Conservation (phyloP, 2,329 filamentous ascomycete species). For the Trichophyton benhamiae region DNA sequence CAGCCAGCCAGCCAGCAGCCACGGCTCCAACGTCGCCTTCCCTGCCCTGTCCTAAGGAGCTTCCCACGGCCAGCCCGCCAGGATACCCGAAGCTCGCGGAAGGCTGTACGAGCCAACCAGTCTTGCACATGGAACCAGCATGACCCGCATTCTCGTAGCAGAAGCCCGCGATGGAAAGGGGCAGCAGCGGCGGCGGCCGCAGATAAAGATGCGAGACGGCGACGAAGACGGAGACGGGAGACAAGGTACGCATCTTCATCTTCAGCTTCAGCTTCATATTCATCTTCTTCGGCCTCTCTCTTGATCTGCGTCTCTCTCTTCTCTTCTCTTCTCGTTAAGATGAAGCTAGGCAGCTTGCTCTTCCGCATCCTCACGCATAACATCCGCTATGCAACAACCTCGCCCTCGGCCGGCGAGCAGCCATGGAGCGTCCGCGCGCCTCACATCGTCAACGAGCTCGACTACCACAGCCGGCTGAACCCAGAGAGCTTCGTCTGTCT, state of each 20-base stretch:
- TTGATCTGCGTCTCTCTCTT: too few relatives aligned
- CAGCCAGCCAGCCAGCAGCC: too few relatives aligned
- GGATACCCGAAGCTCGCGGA: neutral
- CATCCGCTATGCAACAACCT: conserved; percentile 43
- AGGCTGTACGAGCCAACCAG: neutral
- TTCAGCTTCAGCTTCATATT: neutral
- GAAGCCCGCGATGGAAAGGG: neutral
- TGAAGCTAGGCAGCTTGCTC: neutral
- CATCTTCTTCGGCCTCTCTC: neutral
- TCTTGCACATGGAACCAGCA: neutral
- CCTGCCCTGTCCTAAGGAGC: neutral
- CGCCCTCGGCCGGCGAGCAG: conserved; percentile 39
- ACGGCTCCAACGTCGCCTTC: too few relatives aligned
- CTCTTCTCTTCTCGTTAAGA: neutral
- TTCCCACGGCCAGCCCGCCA: too few relatives aligned
- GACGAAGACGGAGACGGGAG: neutral
- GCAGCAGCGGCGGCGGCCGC: too few relatives aligned
- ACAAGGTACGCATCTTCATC: neutral
- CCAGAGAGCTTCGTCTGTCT: conserved; percentile 42
- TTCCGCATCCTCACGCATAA: conserved; percentile 45
- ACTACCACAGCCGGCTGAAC: conserved; percentile 35
- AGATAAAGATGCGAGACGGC: too few relatives aligned
- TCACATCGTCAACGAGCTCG: conserved; percentile 36
- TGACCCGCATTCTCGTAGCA: neutral
- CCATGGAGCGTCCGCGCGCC: conserved; percentile 39